These are phyloP conservation scores for Seminavis robusta DNA, from an alignment of 108 stramenopile species.

Conservation along the genomic window DNA sequence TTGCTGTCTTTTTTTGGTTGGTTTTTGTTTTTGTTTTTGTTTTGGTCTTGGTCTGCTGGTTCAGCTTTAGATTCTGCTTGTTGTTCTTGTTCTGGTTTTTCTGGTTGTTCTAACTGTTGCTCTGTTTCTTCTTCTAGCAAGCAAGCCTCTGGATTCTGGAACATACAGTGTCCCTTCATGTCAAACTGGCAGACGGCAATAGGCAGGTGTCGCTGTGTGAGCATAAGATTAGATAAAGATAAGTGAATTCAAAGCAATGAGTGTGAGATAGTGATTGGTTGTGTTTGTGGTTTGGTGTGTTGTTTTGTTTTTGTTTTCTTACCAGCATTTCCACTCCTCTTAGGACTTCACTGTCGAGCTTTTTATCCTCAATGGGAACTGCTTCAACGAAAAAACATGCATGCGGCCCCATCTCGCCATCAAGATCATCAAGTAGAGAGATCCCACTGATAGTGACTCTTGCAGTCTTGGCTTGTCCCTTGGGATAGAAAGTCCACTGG, in stretches of 20 bases:
- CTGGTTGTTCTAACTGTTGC: not conserved
- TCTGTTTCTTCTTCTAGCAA: not conserved
- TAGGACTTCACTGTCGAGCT: not conserved
- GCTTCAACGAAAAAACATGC: not conserved
- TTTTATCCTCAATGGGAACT: not conserved
- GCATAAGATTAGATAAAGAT: no score
- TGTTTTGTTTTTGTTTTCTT: no score
- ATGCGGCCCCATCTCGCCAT: no score
- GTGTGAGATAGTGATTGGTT: no score
- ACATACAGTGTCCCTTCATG: conserved; percentile 10
- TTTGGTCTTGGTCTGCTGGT: not conserved
- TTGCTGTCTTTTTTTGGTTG: no score
- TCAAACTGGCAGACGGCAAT: conserved; percentile 22
- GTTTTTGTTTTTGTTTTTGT: no score
- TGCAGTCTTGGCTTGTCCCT: conserved; percentile 27
- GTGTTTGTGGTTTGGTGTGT: no score
- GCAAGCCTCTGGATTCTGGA: conserved; percentile 26
- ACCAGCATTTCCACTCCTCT: conserved; percentile 4
- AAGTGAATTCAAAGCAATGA: no score
- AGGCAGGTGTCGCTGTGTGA: conserved; percentile 28
- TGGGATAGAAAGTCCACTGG: conserved; percentile 37
- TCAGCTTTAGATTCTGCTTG: no score
- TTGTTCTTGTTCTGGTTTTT: not conserved
- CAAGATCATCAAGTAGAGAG: no score
- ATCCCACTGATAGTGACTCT: conserved; percentile 12